Evolutionary conservation across 116 monocot species (phyloP), one percentile per base, ranked within the genome.

Genomic region (Phalaenopsis hybrid): DNA sequence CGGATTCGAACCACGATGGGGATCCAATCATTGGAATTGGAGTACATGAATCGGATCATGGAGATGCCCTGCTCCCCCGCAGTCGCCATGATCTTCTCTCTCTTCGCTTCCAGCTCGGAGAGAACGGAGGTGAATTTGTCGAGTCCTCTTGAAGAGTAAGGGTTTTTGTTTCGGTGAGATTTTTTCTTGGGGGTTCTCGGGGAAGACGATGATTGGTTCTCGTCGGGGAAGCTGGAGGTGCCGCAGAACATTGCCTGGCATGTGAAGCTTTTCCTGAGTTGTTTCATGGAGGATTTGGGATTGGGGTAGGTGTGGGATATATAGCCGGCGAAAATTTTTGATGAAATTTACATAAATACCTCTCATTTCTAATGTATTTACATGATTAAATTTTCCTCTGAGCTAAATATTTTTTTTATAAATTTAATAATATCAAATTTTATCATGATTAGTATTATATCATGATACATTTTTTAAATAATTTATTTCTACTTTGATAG

Each of bases 81-180:
- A 15, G 7, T 77, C 10, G 82, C 80, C 52, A 89, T 85, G 78
- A 89, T 87, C 52, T 81, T 81, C 82, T 82, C 83, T 59, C 75
- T 82, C 67, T 79, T 77, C 10, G 83, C 78, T 72, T 87, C 85
- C 33, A 89, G 87, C 74, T 89, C 89, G 5, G 84, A 50, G 4
- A 89, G 58, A 20, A 89, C 85, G 5, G 82, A 81, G 45, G 89
- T 87, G 85, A 85, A 89, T 84, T 89, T 89, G 75, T 89, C 89
- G 17, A 89, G 83, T 46, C 89, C 89, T 58, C 89, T 80, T 16
- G 82, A 50, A 8, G 89, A 70, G 59, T 87, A 89, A 1, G 87
- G 89, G 68, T 86, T 89, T 63, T 88, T 75, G 75, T 46, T 75
- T 5, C 59, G 25, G 31, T 63, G 6, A 4, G 73, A 21, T 33